Base-by-base conservation (phyloP, 352 stramenopile species). In the Detonula confervacea region DNA sequence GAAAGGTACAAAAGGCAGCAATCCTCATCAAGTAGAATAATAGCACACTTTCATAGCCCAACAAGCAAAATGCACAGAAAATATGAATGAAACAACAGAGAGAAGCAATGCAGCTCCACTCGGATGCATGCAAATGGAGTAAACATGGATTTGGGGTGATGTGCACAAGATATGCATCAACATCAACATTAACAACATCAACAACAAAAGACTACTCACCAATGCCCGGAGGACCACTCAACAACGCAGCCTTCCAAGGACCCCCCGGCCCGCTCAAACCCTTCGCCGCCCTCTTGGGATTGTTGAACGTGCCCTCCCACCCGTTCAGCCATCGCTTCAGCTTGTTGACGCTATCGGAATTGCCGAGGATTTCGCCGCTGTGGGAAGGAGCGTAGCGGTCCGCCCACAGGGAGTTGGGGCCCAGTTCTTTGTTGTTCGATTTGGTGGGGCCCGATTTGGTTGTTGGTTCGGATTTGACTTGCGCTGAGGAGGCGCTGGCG, bases 181-280 rank as follows among this genome's bases (percentile, higher is more conserved):
- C n/a, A n/a, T n/a, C n/a, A 9, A 61, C 12, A 44, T 18, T 37
- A 47, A 54, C 33, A 39, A 60, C 25, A 35, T 33, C 14, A 8
- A 52, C 6, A 39, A n/a, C 12, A 24, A 55, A 27, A 44, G 49
- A 30, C 51, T 54, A 42, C 63, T 83, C 92, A 60, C 91, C 90
- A 73, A 96, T 98, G 55, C 96, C 97, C 0, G 97, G 98, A 37
- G 97, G 97, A 4, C 97, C 97, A 0, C 95, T 98, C 6, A 99
- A 86, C 33, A 99, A 86, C 27, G 97, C 95, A 0, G 96, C 98
- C 70, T 97, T 98, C 72, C 68, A 86, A 14, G 77, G 72, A 29
- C 84, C 87, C 49, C 81, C 72, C 12, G 84, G 84, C 55, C 80
- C 78, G 35, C 42, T 86, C 63, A 84, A 91, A 12, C 72, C 90